Base-by-base conservation (phyloP, 2,329 filamentous ascomycete species). In the Chalaropsis ovoidea region DNA sequence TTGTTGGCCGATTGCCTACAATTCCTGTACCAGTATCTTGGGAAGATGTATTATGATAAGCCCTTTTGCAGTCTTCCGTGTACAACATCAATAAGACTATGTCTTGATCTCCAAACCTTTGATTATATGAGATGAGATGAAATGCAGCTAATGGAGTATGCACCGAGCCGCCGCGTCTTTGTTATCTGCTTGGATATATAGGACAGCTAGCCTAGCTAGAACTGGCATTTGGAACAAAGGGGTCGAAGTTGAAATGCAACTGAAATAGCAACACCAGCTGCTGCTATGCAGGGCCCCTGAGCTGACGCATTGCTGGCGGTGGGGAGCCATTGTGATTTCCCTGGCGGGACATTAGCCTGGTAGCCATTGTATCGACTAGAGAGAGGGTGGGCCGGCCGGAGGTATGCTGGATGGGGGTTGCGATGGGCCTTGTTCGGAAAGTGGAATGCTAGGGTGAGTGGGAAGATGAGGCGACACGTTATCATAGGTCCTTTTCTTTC, bases 1-100 rank as follows among this genome's bases (percentile, higher is more conserved):
- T 61, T 61, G 35, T 22, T 49, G 8, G 17, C 52, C 43, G 24
- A 6, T n/a, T 27, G 22, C 15, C 13, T 61, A 61, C 47, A 52
- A 62, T 62, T 61, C 35, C n/a, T 65, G 66, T 67, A 65, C 63
- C 61, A 67, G 63, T 65, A 67, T 65, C 27, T 49, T 39, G 35
- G 49, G 61, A 60, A 65, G 54, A 52, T 43, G 63, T 63, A 27
- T 24, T 52, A 27, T 52, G 27, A 17, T 54, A 61, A 58, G 35
- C 31, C 58, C 43, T 49, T 5, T n/a, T 35, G 17, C 27, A 35
- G 17, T 60, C 56, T 67, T 61, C 58, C 63, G 41, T 65, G 62
- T 67, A 65, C 61, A 67, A 63, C 63, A 65, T 42, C 22, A 62
- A 63, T 61, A 63, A 63, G 56, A 52, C 45, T 52, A 19, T 24